Evolutionary conservation across 441 rosid species (phyloP).

Genomic region (Euphorbia celastroides): DNA sequence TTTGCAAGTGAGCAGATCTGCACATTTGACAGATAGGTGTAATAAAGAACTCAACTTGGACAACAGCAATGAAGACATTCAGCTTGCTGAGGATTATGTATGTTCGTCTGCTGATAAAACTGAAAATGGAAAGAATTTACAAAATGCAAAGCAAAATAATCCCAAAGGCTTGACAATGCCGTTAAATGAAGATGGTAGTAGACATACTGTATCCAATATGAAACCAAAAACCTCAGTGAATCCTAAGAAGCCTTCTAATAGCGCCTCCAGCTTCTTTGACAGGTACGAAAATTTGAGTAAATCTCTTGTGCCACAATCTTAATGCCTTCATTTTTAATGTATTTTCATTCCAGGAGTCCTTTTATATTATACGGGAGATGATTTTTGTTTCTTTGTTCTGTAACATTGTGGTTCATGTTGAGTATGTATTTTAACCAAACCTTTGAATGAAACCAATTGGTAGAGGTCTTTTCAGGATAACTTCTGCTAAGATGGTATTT

Average conservation of each 20-base stretch:
- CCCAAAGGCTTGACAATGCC: constrained; percentile 27
- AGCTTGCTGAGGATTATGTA: constrained; percentile 16
- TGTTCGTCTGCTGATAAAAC: constrained; percentile 20
- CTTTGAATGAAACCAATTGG: background rate
- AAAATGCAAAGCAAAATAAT: constrained; percentile 27
- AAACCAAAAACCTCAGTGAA: constrained; percentile 34
- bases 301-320: constrained; percentile 6
- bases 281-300: constrained; percentile 37
- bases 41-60: constrained; percentile 24
- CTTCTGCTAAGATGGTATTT: background rate
- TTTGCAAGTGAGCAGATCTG: constrained; percentile 57
- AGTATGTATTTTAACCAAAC: background rate
- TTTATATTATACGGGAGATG: background rate
- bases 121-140: constrained; percentile 23
- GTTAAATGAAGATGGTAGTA: constrained; percentile 22
- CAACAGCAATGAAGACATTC: constrained; percentile 22
- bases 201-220: constrained; percentile 25
- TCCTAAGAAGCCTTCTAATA: constrained; percentile 42
- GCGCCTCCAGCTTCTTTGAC: constrained; percentile 58
- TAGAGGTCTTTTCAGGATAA: background rate
- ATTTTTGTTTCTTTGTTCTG: background rate
- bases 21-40: constrained; percentile 31
- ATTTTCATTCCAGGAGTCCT: background rate
- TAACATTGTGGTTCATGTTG: background rate
- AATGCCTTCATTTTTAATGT: background rate